These are phyloP conservation scores for Vicia sativa DNA, from an alignment of 306 rosid species.

Conservation along the genomic window DNA sequence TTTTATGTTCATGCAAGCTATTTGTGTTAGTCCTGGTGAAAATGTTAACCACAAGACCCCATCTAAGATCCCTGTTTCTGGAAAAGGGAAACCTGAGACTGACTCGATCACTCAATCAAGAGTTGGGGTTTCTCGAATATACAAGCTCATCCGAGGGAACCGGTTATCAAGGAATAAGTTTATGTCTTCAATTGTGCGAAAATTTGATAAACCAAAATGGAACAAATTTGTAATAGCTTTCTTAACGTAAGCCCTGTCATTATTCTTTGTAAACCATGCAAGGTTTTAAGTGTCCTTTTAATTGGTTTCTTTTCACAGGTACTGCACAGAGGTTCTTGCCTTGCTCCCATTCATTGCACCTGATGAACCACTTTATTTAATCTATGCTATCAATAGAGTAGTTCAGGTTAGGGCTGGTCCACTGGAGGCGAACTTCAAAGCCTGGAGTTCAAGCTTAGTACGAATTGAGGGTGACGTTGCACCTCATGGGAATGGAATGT, in stretches of 20 bases:
- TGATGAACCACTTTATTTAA: conserved; percentile 93
- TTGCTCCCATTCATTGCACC: conserved; percentile 80
- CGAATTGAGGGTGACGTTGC: conserved; percentile 49
- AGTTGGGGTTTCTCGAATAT: conserved; percentile 96
- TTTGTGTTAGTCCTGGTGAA: conserved; percentile 61
- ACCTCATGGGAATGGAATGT: conserved; percentile 62
- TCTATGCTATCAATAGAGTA: conserved; percentile 82
- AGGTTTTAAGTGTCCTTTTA: conserved; percentile 34
- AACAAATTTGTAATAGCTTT: conserved; percentile 69
- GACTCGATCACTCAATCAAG: conserved; percentile 78
- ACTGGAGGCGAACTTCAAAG: conserved; percentile 86
- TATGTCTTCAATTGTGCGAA: conserved; percentile 91
- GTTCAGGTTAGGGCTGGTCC: conserved; percentile 91
- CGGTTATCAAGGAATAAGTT: conserved; percentile 91
- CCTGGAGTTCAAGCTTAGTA: conserved; percentile 65
- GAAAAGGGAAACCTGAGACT: conserved; percentile 68
- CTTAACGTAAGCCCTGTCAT: conserved; percentile 69
- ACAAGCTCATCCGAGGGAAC: conserved; percentile 94
- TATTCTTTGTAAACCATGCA: conserved; percentile 22
- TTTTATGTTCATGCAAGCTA: conserved; percentile 74
- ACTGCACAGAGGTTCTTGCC: conserved; percentile 92
- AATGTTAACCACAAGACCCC: conserved; percentile 51
- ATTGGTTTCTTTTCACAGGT: conserved; percentile 56
- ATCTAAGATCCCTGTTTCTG: conserved; percentile 54
- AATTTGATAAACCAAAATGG: conserved; percentile 80